These are phyloP conservation scores for Tanacetum coccineum DNA, from an alignment of 129 eudicot species.

Conservation along the genomic window DNA sequence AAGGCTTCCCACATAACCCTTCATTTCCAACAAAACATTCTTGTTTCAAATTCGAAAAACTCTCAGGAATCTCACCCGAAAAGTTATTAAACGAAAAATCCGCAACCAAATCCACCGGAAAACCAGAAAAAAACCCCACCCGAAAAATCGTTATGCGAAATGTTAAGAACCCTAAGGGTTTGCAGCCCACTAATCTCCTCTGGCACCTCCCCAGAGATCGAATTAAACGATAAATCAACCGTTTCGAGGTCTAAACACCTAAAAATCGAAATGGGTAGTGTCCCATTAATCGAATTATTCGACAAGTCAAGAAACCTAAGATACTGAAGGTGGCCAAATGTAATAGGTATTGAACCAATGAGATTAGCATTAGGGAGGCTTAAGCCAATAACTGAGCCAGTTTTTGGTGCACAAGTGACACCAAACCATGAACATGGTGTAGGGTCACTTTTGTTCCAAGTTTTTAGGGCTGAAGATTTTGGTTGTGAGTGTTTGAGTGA, in stretches of 20 bases:
- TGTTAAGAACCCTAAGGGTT: slow-evolving; percentile 24
- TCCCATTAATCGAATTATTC: slow-evolving; percentile 62
- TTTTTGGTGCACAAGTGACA: slow-evolving; percentile 53
- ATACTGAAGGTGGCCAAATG: slow-evolving; percentile 47
- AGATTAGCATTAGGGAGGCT: slow-evolving; percentile 56
- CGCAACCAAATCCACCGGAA: slow-evolving; percentile 50
- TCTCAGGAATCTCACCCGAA: slow-evolving; percentile 66
- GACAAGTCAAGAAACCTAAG: slow-evolving; percentile 71
- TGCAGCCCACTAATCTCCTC: slow-evolving; percentile 7
- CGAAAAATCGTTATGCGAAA: slow-evolving; percentile 55
- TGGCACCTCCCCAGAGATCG: slow-evolving; percentile 54
- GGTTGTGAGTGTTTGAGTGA: slow-evolving; percentile 76
- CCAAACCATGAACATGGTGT: slow-evolving; percentile 91
- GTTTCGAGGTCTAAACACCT: slow-evolving; percentile 55
- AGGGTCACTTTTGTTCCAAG: slow-evolving; percentile 56
- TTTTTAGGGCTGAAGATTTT: slow-evolving; percentile 51
- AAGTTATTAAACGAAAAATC: slow-evolving; percentile 77
- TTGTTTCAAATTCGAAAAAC: slow-evolving; percentile 40
- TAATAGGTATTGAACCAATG: slow-evolving; percentile 59
- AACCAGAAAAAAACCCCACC: slow-evolving; percentile 59
- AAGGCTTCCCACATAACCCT: slow-evolving; percentile 76
- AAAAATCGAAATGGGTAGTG: slow-evolving; percentile 60
- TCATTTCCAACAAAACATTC: slow-evolving; percentile 60
- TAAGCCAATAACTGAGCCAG: slow-evolving; percentile 41
- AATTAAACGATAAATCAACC: slow-evolving; percentile 51